Percentiles rank a stretch among this genome's conserved stretches.
These are phyloP conservation scores for Coemansia sp. DNA, from an alignment of 192 early-diverging fungal species.

Conservation along the genomic window DNA sequence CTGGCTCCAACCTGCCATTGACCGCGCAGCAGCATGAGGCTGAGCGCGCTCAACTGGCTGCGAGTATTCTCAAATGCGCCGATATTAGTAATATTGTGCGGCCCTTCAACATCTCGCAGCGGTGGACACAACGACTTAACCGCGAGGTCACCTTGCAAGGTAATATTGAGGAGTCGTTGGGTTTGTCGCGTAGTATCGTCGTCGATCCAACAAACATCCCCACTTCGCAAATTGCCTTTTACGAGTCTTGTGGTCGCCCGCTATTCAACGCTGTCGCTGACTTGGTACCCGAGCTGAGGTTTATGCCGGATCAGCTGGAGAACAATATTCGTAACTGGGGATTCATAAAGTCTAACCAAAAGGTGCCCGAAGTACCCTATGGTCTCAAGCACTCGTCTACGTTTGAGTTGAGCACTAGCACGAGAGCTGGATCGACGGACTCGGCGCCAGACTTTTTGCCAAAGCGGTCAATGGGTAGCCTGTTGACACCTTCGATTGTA, in stretches of 20 bases:
- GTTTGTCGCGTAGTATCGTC: conserved; percentile 58
- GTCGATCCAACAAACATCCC: conserved; percentile 48
- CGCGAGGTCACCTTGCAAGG: conserved; percentile 73
- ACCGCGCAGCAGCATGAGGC: conserved; percentile 58
- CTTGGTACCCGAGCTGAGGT: conserved; percentile 54
- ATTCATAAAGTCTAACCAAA: conserved; percentile 51
- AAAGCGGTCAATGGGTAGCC: conserved; percentile 29
- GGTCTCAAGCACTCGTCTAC: conserved; percentile 54
- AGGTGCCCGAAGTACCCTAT: conserved; percentile 53
- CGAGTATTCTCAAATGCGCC: conserved; percentile 79
- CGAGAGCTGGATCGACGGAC: conserved; percentile 52
- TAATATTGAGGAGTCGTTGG: conserved; percentile 74
- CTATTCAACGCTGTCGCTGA: conserved; percentile 55
- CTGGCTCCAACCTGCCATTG: conserved; percentile 48
- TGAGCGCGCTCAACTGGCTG: conserved; percentile 68
- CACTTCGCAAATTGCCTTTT: conserved; percentile 55
- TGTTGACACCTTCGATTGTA: conserved; percentile 6
- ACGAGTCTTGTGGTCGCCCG: conserved; percentile 56
- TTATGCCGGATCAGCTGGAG: conserved; percentile 52
- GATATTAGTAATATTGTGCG: conserved; percentile 81
- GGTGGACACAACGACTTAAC: conserved; percentile 72
- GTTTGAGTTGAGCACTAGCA: conserved; percentile 49
- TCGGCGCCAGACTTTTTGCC: conserved; percentile 56
- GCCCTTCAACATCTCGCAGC: conserved; percentile 69
- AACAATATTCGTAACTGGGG: conserved; percentile 58